Evolutionary conservation across 345 rosid genomes (phyloP).

Genomic region (Bruguiera sexangula): DNA sequence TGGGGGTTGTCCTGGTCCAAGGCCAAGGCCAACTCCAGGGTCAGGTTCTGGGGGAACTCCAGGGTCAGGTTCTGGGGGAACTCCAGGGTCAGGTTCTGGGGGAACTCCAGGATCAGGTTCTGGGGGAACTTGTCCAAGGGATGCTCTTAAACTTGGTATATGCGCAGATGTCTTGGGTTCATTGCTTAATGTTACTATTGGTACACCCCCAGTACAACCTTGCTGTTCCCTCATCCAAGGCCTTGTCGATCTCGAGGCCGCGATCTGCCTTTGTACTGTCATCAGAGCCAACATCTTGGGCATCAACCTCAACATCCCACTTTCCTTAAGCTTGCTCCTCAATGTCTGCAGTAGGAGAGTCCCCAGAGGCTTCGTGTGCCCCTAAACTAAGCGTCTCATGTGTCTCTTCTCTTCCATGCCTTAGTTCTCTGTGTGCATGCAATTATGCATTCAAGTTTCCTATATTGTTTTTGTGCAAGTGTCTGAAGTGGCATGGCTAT

Average conservation of each 20-base stretch:
- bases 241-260: slow-evolving; percentile 55
- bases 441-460: neutral
- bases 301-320: slow-evolving; percentile 48
- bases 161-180: slow-evolving; percentile 46
- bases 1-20: slow-evolving; percentile 40
- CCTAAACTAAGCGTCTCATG: neutral
- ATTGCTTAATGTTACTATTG: slow-evolving; percentile 44
- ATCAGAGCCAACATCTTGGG: slow-evolving; percentile 50
- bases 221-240: slow-evolving; percentile 49
- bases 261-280: slow-evolving; percentile 55
- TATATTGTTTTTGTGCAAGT: neutral
- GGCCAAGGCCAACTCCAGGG: slow-evolving; percentile 20
- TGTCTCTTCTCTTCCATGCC: neutral
- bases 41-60: too few relatives aligned
- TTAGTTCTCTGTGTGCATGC: neutral
- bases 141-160: slow-evolving; percentile 48
- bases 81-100: too few relatives aligned
- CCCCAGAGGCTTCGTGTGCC: slow-evolving; percentile 44
- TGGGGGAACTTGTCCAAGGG: slow-evolving; percentile 40
- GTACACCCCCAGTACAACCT: slow-evolving; percentile 45
- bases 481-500: neutral
- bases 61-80: too few relatives aligned
- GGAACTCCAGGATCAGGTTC: neutral
- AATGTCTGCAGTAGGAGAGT: slow-evolving; percentile 41
- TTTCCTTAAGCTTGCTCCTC: slow-evolving; percentile 48